Base-by-base conservation (phyloP, 1,139 yeast species). In the Candida mesenterica region DNA sequence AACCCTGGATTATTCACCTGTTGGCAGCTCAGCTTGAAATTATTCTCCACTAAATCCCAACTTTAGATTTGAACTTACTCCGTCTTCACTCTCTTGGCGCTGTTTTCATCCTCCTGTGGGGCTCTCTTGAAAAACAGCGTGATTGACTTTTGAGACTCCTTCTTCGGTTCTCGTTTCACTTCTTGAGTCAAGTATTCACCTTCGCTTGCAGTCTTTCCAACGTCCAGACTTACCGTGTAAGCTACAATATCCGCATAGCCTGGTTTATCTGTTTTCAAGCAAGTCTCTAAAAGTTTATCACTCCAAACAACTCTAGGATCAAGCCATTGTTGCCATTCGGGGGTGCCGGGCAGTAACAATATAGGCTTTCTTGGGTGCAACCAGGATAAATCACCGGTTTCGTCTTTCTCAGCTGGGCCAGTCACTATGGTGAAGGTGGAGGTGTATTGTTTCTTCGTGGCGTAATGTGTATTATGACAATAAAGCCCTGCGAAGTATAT, bases 301-400 rank as follows among this genome's bases (percentile, higher is more conserved):
- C 59, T 55, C 74, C 78, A 68, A 16, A 55, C 66, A 40, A 60
- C 44, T 0, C 59, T 52, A 0, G 79, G 75, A 41, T 76, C 62
- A 30, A 87, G 55, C 96, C 96, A 87, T 5, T 57, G 53, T 10
- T 69, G 54, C 77, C 90, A 80, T 22, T 65, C 75, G 15, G 60
- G 44, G 0, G 80, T 61, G 1, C 74, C 77, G 0, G 89, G 87
- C 22, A 63, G 67, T 4, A 88, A 42, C 24, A 87, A 70, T 3
- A 85, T 65, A 0, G 97, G 97, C 75, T 86, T 87, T 18, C 97
- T 65, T 1, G 64, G 57, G 53, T 89, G 97, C 4, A 89, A 59
- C 87, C 90, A 83, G 28, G 68, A 61, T 39, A 88, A 48, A 38
- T 73, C 74, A 24, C 70, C 58, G 6, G 45, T 37, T 35, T 67